Conservation (phyloP, 2,329 filamentous ascomycete genomes). For the Microdochium nivale region DNA sequence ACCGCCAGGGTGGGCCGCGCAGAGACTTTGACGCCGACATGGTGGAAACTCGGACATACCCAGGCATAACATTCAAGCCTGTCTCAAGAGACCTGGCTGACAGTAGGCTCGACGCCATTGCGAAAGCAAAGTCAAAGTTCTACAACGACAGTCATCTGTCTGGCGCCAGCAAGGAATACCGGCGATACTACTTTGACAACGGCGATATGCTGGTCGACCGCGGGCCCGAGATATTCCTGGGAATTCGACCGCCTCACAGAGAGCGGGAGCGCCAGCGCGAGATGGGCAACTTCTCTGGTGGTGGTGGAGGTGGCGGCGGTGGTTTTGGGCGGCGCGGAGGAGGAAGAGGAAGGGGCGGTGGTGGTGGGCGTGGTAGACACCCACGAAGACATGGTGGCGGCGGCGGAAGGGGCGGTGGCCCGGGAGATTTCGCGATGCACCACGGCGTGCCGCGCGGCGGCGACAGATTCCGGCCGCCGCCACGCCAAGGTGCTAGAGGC, state of each 20-base stretch:
- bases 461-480: slow-evolving; percentile 18
- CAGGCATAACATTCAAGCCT: slow-evolving; percentile 39
- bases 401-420: slow-evolving; percentile 12
- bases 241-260: slow-evolving; percentile 51
- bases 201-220: slow-evolving; percentile 60
- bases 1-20: slow-evolving; percentile 8
- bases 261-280: slow-evolving; percentile 32
- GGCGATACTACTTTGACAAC: slow-evolving; percentile 67
- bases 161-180: slow-evolving; percentile 35
- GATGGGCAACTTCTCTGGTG: slow-evolving; percentile 17
- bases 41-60: slow-evolving; percentile 29
- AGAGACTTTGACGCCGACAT: slow-evolving; percentile 9
- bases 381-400: slow-evolving; percentile 17
- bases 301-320: slow-evolving; percentile 3
- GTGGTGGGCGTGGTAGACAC: slow-evolving; percentile 11
- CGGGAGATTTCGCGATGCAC: slow-evolving; percentile 10
- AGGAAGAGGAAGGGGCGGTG: slow-evolving; percentile 11
- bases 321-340: slow-evolving; percentile 7
- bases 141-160: slow-evolving; percentile 22
- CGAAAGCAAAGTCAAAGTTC: slow-evolving; percentile 34
- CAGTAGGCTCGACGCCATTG: slow-evolving; percentile 52
- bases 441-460: slow-evolving; percentile 23
- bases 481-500: slow-evolving; percentile 1
- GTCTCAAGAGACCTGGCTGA: slow-evolving; percentile 56
- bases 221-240: slow-evolving; percentile 61